phyloP scores from a whole-genome alignment of 202 grass and related monocot genomes.

The Saccharum hybrid region DNA sequence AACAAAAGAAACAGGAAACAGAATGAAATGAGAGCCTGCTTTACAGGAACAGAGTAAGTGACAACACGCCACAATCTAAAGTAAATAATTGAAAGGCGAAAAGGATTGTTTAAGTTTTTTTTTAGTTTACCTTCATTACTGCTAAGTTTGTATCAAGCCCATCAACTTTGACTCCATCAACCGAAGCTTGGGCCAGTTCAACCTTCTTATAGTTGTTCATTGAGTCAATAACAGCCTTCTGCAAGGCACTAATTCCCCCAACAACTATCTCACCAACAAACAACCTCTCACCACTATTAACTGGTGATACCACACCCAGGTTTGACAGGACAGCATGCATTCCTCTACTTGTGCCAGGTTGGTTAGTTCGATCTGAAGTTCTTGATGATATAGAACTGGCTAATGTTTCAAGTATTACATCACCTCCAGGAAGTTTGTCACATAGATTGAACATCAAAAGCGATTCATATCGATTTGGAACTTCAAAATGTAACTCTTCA shows the following conservation, averaged over 20 bases:
- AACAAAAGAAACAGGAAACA: constrained; percentile 29
- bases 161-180: constrained; percentile 96
- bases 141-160: constrained; percentile 92
- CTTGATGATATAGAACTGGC: constrained; percentile 57
- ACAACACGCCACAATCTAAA: constrained; percentile 7
- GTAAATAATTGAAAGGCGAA: constrained; percentile 14
- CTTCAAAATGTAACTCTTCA: constrained; percentile 60
- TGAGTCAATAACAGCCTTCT: constrained; percentile 74
- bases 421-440: constrained; percentile 93
- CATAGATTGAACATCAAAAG: constrained; percentile 96
- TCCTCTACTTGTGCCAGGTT: constrained; percentile 51
- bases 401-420: constrained; percentile 93
- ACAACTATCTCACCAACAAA: constrained; percentile 86
- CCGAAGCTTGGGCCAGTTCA: constrained; percentile 77
- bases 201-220: constrained; percentile 91
- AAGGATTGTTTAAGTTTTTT: constrained; percentile 27
- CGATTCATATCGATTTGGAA: constrained; percentile 56
- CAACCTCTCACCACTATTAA: constrained; percentile 62
- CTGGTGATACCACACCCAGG: constrained; percentile 67
- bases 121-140: constrained; percentile 84
- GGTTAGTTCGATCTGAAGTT: constrained; percentile 51
- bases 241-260: constrained; percentile 78
- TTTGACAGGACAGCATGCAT: constrained; percentile 81
- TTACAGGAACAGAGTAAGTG: constrained; percentile 12
- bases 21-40: constrained; percentile 39